Percentiles rank a stretch among this genome's conserved stretches.
phyloP scores from a whole-genome alignment of 2,329 filamentous ascomycete genomes.

The Sclerotinia minor region DNA sequence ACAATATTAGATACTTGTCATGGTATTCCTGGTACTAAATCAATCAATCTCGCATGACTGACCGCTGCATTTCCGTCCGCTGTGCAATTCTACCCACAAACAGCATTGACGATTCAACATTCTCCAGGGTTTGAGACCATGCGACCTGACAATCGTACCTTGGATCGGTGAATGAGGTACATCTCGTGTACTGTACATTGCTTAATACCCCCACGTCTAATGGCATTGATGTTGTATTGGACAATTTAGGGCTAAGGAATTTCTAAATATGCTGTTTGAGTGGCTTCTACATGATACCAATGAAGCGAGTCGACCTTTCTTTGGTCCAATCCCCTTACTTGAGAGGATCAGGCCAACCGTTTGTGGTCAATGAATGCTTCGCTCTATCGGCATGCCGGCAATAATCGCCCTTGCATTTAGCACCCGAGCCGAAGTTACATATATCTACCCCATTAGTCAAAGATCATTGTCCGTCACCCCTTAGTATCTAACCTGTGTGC shows the following conservation, averaged over 20 bases:
- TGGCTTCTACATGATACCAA: conserved; percentile 10
- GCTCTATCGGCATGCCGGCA: neutral
- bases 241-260: neutral
- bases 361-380: neutral
- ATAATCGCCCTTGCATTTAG: neutral
- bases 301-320: neutral
- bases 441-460: neutral
- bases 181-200: neutral
- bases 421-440: conserved; percentile 5
- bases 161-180: neutral
- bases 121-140: neutral
- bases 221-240: neutral
- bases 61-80: neutral
- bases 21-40: neutral
- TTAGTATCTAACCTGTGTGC: neutral
- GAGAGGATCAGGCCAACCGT: too few species aligned
- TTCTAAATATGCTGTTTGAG: neutral
- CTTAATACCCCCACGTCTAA: conserved; percentile 8
- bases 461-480: neutral
- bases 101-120: neutral
- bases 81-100: neutral
- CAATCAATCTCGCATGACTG: conserved; percentile 3
- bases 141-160: neutral
- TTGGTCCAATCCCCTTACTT: neutral
- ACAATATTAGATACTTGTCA: neutral